Base-by-base conservation (phyloP, 257 asterid species). In the Buddleja alternifolia region DNA sequence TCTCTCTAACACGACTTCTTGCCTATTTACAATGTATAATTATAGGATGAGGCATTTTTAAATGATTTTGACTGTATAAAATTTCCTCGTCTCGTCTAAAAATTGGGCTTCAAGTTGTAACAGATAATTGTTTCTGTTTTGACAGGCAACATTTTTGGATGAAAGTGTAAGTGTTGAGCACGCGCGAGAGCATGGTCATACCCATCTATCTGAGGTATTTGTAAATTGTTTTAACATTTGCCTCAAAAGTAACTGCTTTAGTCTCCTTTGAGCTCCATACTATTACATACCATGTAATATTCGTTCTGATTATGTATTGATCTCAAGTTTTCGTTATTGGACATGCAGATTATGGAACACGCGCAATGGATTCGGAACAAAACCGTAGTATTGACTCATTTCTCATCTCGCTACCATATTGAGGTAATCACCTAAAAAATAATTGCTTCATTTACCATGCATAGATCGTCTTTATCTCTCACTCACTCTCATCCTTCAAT, bases 71-170 rank as follows among this genome's bases (percentile, higher is more conserved):
- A 12, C 32, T 48, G 56, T 7, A 53, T 8, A 61, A 24, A 47
- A 24, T 45, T 54, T 47, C 46, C 16, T 16, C 15, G 45, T 63
- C 34, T 24, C 40, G 70, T 21, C 41, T 24, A 58, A 60, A 23
- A 41, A 51, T 8, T 8, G 21, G 48, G 19, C 10, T 50, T 17
- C 29, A 3, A 48, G 44, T 23, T 53, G 60, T 61, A 36, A 63
- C 32, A 9, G 20, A 19, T 16, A 9, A 23, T 42, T 14, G 20
- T n/a, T 72, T 71, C 42, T 76, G 15, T 77, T 69, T 65, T 55
- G 44, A 53, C 95, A 93, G 99, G 97, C 97, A 21, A 93, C 99
- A 11, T 93, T 93, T 80, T 81, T 93, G 82, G 97, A 93, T 77
- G 97, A 93, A 32, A 78, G 54, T 37, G 81, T 80, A 80, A 78